Evolutionary conservation across 2,329 filamentous ascomycete genomes (phyloP).

Genomic region (Pyrenochaeta sp.): DNA sequence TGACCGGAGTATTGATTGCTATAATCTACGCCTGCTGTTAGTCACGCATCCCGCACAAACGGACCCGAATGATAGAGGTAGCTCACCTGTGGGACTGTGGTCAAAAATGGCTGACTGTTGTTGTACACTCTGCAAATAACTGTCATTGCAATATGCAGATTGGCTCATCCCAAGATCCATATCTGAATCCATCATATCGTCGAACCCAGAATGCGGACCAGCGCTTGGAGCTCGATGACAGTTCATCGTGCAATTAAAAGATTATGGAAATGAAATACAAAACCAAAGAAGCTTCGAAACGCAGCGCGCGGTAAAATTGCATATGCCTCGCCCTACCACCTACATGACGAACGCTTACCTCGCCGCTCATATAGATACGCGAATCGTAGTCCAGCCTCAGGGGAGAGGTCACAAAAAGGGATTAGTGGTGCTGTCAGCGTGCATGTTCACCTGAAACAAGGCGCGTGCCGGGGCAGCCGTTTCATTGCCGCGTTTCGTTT

Average conservation of each 20-base stretch:
- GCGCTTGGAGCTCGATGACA: conserved; percentile 12
- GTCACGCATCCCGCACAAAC: neutral
- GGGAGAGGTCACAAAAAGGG: neutral
- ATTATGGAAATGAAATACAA: conserved; percentile 4
- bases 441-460: conserved; percentile 38
- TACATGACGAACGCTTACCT: neutral
- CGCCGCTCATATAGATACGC: conserved; percentile 5
- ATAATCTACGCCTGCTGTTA: conserved; percentile 18
- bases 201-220: conserved; percentile 18
- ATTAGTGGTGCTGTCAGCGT: conserved; percentile 20
- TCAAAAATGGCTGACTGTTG: conserved; percentile 9
- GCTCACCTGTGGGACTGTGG: conserved; percentile 18
- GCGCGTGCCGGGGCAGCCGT: conserved; percentile 9
- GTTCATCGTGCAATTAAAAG: conserved; percentile 17
- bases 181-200: conserved; percentile 4
- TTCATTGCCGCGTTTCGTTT: conserved; percentile 31
- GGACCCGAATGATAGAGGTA: neutral
- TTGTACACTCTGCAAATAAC: conserved; percentile 14
- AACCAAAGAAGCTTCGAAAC: neutral
- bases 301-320: neutral
- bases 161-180: conserved; percentile 11
- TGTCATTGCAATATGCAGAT: conserved; percentile 10
- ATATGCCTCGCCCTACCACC: neutral
- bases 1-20: conserved; percentile 8
- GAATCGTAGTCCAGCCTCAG: conserved; percentile 12